phyloP scores from a whole-genome alignment of 202 grass and related monocot species.

The Cymbopogon flexuosus region DNA sequence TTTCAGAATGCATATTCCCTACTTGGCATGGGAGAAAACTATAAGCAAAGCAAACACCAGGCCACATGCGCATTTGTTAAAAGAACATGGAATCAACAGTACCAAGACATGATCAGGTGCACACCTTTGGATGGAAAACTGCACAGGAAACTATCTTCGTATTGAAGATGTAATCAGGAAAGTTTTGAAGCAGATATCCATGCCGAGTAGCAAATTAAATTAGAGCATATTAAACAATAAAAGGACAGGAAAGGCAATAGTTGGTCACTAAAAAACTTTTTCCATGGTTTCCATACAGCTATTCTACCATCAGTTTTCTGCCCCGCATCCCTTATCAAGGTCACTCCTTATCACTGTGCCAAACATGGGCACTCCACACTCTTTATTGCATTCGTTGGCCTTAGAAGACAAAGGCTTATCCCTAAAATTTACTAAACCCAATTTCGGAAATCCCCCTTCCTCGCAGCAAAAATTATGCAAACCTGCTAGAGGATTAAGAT shows the following conservation, averaged over 20 bases:
- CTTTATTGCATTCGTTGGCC: not conserved
- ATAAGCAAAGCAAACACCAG: not conserved
- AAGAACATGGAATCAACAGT: not conserved
- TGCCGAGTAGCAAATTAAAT: not conserved
- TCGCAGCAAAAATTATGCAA: not conserved
- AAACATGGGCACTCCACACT: not conserved
- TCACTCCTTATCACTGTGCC: not conserved
- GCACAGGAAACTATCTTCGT: not conserved
- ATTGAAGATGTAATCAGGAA: not conserved
- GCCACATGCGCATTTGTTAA: not conserved
- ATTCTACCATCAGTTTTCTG: not conserved
- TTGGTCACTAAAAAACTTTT: not conserved
- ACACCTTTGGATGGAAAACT: not conserved
- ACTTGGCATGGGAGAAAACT: not conserved
- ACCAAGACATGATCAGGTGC: not conserved
- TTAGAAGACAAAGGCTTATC: not conserved
- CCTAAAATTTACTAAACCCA: conserved; percentile 22
- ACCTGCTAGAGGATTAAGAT: not conserved
- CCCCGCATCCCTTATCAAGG: conserved; percentile 22
- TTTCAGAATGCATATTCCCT: not conserved
- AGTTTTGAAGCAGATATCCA: not conserved
- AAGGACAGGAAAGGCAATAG: not conserved
- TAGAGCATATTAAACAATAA: not conserved
- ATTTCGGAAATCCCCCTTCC: not conserved
- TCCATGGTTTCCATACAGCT: not conserved